phyloP scores from a whole-genome alignment of 805 yeast species.

The Lipomyces orientalis region DNA sequence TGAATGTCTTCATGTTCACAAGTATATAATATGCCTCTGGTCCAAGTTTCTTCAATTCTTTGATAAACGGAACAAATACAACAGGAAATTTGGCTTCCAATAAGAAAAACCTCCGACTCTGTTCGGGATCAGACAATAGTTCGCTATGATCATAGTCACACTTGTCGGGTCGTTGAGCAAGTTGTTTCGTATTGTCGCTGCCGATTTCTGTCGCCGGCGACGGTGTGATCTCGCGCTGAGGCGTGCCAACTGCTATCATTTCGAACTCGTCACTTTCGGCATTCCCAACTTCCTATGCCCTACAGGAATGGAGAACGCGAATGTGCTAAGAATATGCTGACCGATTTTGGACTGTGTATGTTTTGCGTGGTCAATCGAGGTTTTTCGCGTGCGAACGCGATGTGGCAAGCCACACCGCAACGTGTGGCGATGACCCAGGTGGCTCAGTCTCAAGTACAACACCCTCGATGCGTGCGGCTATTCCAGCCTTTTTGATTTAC shows the following conservation, averaged over 20 bases:
- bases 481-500: too few species aligned
- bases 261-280: conserved; percentile 35
- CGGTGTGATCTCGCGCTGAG: background rate
- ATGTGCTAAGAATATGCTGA: background rate
- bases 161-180: background rate
- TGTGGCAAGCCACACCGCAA: background rate
- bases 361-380: background rate
- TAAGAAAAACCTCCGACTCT: conserved; percentile 12
- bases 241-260: background rate
- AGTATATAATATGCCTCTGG: conserved; percentile 71
- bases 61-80: conserved; percentile 62
- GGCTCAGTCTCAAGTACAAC: too few species aligned
- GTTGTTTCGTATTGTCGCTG: background rate
- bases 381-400: background rate
- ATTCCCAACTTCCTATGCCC: conserved; percentile 49
- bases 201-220: background rate
- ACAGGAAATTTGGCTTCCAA: conserved; percentile 65
- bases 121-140: background rate
- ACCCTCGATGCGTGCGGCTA: background rate
- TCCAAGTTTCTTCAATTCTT: conserved; percentile 61
- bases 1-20: conserved; percentile 63
- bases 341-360: background rate
- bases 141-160: background rate
- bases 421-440: too few species aligned
- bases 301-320: background rate